phyloP scores from a whole-genome alignment of 176 grass and related monocot genomes.

The Panicum miliaceum region DNA sequence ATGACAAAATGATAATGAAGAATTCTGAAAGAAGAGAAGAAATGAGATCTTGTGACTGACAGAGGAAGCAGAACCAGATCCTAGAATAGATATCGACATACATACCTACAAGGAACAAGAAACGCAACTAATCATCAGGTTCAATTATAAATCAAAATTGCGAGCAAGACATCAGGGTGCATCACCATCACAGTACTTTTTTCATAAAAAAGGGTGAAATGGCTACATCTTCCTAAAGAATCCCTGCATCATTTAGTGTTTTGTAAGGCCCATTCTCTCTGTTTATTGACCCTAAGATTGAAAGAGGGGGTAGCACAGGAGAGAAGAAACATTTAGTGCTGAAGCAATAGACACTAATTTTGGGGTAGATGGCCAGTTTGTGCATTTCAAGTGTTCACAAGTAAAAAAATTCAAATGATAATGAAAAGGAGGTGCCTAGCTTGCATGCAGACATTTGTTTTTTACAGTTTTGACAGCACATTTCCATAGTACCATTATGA shows the following conservation, averaged over 20 bases:
- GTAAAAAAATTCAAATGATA: not conserved
- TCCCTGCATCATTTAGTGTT: not conserved
- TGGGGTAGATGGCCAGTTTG: not conserved
- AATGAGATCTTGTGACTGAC: not conserved
- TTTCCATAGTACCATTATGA: not conserved
- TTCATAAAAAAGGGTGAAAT: not conserved
- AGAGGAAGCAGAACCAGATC: not conserved
- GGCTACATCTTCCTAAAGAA: not conserved
- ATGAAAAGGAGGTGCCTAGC: not conserved
- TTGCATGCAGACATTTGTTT: not conserved
- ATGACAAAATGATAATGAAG: not conserved
- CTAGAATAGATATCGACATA: not conserved
- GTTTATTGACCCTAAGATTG: not conserved
- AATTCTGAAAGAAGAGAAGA: not conserved
- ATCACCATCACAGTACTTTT: not conserved
- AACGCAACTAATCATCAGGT: not conserved
- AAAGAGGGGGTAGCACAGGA: not conserved
- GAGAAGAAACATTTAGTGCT: not conserved
- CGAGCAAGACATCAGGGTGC: not conserved
- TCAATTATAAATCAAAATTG: constrained; percentile 7
- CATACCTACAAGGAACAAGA: not conserved
- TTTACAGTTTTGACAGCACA: not conserved
- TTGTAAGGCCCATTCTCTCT: not conserved
- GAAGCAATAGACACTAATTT: not conserved
- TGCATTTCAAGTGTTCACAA: not conserved